A percentile compares a stretch with the other conserved stretches of the same genome.
Evolutionary conservation across 257 asterid species (phyloP).

Genomic region (Primulina tabacum): DNA sequence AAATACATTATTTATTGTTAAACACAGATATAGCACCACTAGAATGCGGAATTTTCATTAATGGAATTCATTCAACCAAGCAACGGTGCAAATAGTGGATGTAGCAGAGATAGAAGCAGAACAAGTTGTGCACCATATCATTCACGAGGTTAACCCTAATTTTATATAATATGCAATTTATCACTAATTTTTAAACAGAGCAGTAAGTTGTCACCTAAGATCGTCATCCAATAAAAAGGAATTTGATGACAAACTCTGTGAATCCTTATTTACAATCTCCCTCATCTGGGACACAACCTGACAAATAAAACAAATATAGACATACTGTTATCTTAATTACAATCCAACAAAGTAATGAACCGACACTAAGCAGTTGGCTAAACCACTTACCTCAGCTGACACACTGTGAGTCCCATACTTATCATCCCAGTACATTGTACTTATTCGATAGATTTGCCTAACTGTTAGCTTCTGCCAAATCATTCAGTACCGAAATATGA

Average conservation of each 20-base stretch:
- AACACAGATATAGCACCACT: not conserved
- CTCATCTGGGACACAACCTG: slow-evolving; percentile 99
- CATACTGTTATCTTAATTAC: not conserved
- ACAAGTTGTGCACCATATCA: slow-evolving; percentile 1
- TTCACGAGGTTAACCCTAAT: not conserved
- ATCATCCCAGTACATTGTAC: slow-evolving; percentile 99
- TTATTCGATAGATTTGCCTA: slow-evolving; percentile 92
- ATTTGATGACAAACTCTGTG: slow-evolving; percentile 79
- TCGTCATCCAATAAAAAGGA: slow-evolving; percentile 97
- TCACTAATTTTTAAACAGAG: not conserved
- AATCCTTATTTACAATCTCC: slow-evolving; percentile 82
- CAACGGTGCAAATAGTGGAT: not conserved
- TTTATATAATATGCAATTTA: no score
- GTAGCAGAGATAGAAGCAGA: not conserved
- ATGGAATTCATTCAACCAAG: slow-evolving; percentile 1
- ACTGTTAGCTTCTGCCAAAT: slow-evolving; percentile 73
- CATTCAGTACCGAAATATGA: slow-evolving; percentile 14
- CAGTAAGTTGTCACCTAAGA: slow-evolving; percentile 57
- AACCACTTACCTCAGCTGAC: slow-evolving; percentile 74
- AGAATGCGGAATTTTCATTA: no score
- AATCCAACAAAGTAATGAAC: not conserved
- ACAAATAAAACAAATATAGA: slow-evolving; percentile 21
- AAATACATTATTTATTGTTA: no score
- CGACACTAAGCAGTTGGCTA: slow-evolving; percentile 5
- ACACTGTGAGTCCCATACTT: slow-evolving; percentile 98